Percentiles rank a stretch among this genome's conserved stretches.
These are phyloP conservation scores for Striga asiatica DNA, from an alignment of 257 asterid species.

Conservation along the genomic window DNA sequence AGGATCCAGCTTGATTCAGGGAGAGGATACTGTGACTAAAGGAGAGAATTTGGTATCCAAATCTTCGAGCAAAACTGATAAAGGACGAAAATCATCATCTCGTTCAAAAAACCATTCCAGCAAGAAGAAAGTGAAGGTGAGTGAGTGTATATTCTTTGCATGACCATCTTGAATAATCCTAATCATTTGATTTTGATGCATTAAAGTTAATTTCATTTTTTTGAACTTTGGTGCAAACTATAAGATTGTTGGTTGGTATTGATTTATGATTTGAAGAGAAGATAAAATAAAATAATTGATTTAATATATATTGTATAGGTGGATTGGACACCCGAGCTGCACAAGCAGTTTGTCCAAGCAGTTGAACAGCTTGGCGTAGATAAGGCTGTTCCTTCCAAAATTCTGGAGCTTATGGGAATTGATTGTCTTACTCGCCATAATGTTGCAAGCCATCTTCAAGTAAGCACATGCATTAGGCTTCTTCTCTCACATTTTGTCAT, in stretches of 20 bases:
- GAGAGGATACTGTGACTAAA: conserved; percentile 35
- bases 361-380: conserved; percentile 96
- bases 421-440: conserved; percentile 96
- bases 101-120: conserved; percentile 33
- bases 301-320: conserved; percentile 36
- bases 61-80: conserved; percentile 23
- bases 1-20: conserved; percentile 35
- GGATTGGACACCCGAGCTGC: conserved; percentile 98
- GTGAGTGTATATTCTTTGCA: not conserved
- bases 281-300: not conserved
- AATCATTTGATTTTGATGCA: not conserved
- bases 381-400: conserved; percentile 94
- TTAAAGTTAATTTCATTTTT: too few species aligned
- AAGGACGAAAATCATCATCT: conserved; percentile 39
- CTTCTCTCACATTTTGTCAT: not conserved
- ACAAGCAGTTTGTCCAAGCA: conserved; percentile 78
- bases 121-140: conserved; percentile 67
- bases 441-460: conserved; percentile 97
- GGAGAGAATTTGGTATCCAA: conserved; percentile 19
- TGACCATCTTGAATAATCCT: not conserved
- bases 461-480: conserved; percentile 20
- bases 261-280: conserved; percentile 15
- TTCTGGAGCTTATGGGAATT: conserved; percentile 85
- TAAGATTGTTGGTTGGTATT: too few species aligned
- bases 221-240: too few species aligned